A percentile compares a stretch with the other conserved stretches of the same genome.
Evolutionary conservation across 345 rosid genomes (phyloP).

Genomic region (Citropsis articulata): DNA sequence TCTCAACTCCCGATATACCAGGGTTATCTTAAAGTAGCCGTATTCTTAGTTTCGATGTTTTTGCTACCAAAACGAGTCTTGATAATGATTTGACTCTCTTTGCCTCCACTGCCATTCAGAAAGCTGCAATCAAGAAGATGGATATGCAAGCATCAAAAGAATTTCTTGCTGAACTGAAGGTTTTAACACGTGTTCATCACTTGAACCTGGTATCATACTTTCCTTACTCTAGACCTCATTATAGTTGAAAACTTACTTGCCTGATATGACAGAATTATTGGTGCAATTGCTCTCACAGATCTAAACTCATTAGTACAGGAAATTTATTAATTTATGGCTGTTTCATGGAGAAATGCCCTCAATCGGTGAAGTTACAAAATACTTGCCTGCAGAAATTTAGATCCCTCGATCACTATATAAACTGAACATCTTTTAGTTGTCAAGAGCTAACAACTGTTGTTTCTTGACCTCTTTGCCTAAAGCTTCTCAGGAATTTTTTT

Average conservation of each 20-base stretch:
- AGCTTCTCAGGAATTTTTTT: not conserved
- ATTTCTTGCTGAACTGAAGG: constrained; percentile 87
- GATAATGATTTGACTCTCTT: constrained; percentile 26
- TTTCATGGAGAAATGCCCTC: not conserved
- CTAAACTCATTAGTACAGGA: not conserved
- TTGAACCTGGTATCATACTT: constrained; percentile 72
- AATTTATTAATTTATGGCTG: not conserved
- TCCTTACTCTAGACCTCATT: constrained; percentile 21
- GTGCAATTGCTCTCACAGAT: not conserved
- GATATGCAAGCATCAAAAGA: constrained; percentile 91
- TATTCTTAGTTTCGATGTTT: not conserved
- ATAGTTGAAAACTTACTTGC: constrained; percentile 26
- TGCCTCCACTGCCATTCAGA: constrained; percentile 44
- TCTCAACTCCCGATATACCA: not conserved
- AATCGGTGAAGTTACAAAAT: not conserved
- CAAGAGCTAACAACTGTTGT: not conserved
- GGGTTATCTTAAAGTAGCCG: not conserved
- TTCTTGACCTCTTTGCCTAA: not conserved
- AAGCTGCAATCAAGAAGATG: constrained; percentile 99
- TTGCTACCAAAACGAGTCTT: not conserved
- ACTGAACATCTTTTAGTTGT: not conserved
- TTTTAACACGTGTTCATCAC: constrained; percentile 89
- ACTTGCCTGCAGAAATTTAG: not conserved
- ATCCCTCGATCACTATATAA: not conserved
- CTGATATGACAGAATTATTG: constrained; percentile 22